Base-by-base conservation (phyloP, 768 basidiomycete species). In the Pleurotus cornucopiae region DNA sequence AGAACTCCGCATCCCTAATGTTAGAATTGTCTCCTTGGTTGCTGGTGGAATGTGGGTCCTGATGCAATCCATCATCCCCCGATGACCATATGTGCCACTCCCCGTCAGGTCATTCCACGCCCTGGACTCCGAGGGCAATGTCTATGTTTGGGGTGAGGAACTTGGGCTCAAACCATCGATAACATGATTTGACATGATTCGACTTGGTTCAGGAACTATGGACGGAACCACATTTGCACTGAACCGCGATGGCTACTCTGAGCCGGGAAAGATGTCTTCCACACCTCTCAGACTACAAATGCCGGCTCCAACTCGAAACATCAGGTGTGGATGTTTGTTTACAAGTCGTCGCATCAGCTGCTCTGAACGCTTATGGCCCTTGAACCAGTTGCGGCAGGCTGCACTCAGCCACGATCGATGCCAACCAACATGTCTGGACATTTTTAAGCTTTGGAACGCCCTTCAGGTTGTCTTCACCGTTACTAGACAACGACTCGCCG, bases 101-200 rank as follows among this genome's bases (percentile, higher is more conserved):
- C 3, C n/a, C 16, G 37, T 26, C 57, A 94, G 91, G 91, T 90
- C 86, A 30, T 95, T 93, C 69, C 88, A 93, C 63, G 91, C 90
- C 2, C 71, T 95, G 40, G 89, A 94, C 67, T 84, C 89, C 1
- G 68, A 79, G 48, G 93, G 93, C 5, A 69, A 72, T 30, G 70
- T 95, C 20, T 79, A 85, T 63, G 86, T 86, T n/a, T 95, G 93
- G 91, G 94, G 91, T 89, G 62, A 57, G 73, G 30, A 9, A 34
- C 30, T 64, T 26, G 25, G 34, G 14, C 53, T 37, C 6, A 38
- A 48, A n/a, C 23, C 46, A 55, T 40, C 53, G 47, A 43, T 47
- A 55, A 55, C 34, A 13, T 34, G 30, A 34, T 34, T 34, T 34
- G 30, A 34, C 30, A 23, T 55, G 56, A 53, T 63, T 55, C n/a